A percentile compares a stretch with the other conserved stretches of the same genome.
Evolutionary conservation across 164 flowering plant species (phyloP).

Genomic region (Vitis labrusca): DNA sequence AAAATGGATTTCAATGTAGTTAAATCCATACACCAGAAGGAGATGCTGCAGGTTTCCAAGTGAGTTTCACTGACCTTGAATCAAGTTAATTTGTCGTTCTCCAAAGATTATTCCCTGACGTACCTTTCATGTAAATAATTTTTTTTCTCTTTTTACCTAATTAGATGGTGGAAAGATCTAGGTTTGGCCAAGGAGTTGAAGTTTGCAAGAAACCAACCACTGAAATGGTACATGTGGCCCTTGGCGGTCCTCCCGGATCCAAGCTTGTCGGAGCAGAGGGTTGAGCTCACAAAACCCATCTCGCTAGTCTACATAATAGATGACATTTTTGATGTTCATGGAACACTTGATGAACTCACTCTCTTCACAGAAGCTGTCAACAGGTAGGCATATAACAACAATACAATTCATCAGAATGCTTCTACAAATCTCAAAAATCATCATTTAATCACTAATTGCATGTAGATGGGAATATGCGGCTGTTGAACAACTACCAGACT

Average conservation of each 20-base stretch:
- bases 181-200: constrained; percentile 40
- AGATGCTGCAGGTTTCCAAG: constrained; percentile 38
- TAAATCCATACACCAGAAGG: constrained; percentile 36
- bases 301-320: constrained; percentile 55
- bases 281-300: constrained; percentile 49
- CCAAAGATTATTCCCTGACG: no score
- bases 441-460: background rate
- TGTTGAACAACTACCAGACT: constrained; percentile 33
- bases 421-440: background rate
- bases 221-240: constrained; percentile 56
- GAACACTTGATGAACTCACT: constrained; percentile 46
- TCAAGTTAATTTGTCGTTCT: no score
- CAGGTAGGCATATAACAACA: constrained; percentile 24
- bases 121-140: no score
- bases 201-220: constrained; percentile 53
- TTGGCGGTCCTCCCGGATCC: constrained; percentile 38
- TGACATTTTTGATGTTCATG: constrained; percentile 63
- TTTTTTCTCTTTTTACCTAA: no score
- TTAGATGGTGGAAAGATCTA: constrained; percentile 63
- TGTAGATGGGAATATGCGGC: constrained; percentile 39
- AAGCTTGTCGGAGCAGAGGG: constrained; percentile 33
- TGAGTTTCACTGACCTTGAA: constrained; percentile 15
- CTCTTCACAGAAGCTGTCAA: constrained; percentile 54
- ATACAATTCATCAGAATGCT: background rate
- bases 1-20: constrained; percentile 33